A percentile compares a stretch with the other conserved stretches of the same genome.
Evolutionary conservation across 2,329 filamentous ascomycete genomes (phyloP).

Genomic region (Huntiella bhutanensis): DNA sequence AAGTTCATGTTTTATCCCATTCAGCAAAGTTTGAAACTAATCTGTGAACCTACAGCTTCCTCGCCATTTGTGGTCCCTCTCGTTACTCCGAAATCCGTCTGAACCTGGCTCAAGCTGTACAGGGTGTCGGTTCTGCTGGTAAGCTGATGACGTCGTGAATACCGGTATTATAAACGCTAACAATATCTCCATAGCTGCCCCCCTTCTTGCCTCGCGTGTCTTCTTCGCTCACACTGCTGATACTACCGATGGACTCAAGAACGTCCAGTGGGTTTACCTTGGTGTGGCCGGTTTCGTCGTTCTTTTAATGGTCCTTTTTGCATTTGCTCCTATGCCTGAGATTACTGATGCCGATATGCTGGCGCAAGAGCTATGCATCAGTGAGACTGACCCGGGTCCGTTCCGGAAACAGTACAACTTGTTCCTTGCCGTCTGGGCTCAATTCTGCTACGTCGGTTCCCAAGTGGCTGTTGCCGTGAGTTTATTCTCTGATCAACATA

Average conservation of each 20-base stretch:
- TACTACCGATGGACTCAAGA: slow-evolving; percentile 29
- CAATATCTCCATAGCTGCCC: slow-evolving; percentile 40
- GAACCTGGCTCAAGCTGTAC: slow-evolving; percentile 56
- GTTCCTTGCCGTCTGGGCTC: slow-evolving; percentile 39
- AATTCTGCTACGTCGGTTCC: slow-evolving; percentile 45
- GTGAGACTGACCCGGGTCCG: slow-evolving; percentile 26
- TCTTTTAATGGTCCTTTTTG: slow-evolving; percentile 37
- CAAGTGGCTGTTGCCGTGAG: slow-evolving; percentile 30
- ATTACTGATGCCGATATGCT: slow-evolving; percentile 45
- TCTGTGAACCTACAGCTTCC: slow-evolving; percentile 8
- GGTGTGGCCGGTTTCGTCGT: slow-evolving; percentile 42
- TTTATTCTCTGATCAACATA: not conserved
- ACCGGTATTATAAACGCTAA: slow-evolving; percentile 13
- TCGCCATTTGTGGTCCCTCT: slow-evolving; percentile 34
- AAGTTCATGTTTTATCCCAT: slow-evolving; percentile 16
- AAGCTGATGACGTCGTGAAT: not conserved
- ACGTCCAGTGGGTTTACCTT: slow-evolving; percentile 46
- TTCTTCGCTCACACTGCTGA: slow-evolving; percentile 39
- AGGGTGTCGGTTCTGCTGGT: slow-evolving; percentile 51
- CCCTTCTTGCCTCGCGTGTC: slow-evolving; percentile 38
- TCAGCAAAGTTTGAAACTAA: not conserved
- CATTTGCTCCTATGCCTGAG: slow-evolving; percentile 29
- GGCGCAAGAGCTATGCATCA: slow-evolving; percentile 27
- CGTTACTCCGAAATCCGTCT: slow-evolving; percentile 55
- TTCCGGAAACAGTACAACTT: slow-evolving; percentile 40